Percentiles rank a stretch among this genome's conserved stretches.
Evolutionary conservation across 2,329 filamentous ascomycete genomes (phyloP).

Genomic region (Fusarium tricinctum): DNA sequence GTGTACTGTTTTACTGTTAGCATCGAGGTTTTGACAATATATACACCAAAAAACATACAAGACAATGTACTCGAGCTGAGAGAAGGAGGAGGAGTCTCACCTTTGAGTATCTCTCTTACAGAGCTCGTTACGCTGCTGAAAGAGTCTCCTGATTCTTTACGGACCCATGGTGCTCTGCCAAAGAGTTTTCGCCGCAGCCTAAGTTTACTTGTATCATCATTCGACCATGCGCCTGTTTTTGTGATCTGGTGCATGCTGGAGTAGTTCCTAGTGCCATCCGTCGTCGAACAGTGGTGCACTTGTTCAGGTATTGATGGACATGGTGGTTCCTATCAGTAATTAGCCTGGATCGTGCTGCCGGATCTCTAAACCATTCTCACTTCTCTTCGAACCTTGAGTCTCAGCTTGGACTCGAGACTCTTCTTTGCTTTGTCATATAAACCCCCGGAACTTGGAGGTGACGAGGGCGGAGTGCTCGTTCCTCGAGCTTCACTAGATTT

Average conservation of each 20-base stretch:
- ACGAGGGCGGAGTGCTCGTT: slow-evolving; percentile 1
- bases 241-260: slow-evolving; percentile 37
- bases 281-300: slow-evolving; percentile 12
- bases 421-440: slow-evolving; percentile 45
- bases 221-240: slow-evolving; percentile 51
- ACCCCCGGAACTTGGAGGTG: slow-evolving; percentile 4
- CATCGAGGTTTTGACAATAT: background rate
- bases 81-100: slow-evolving; percentile 53
- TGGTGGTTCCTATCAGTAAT: slow-evolving; percentile 20
- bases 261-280: slow-evolving; percentile 34
- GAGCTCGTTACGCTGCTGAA: slow-evolving; percentile 59
- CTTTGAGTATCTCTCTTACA: slow-evolving; percentile 57
- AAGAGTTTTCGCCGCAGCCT: slow-evolving; percentile 57
- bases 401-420: slow-evolving; percentile 46
- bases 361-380: background rate
- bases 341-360: background rate
- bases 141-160: slow-evolving; percentile 57
- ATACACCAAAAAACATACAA: slow-evolving; percentile 11
- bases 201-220: slow-evolving; percentile 50
- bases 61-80: slow-evolving; percentile 42
- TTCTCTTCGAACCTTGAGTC: slow-evolving; percentile 28
- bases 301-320: slow-evolving; percentile 39
- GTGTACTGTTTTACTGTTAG: slow-evolving; percentile 31
- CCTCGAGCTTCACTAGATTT: background rate
- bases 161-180: slow-evolving; percentile 58